A percentile compares a stretch with the other conserved stretches of the same genome.
These are phyloP conservation scores for Colletotrichum higginsianum DNA, from an alignment of 2,329 filamentous ascomycete genomes.

Conservation along the genomic window DNA sequence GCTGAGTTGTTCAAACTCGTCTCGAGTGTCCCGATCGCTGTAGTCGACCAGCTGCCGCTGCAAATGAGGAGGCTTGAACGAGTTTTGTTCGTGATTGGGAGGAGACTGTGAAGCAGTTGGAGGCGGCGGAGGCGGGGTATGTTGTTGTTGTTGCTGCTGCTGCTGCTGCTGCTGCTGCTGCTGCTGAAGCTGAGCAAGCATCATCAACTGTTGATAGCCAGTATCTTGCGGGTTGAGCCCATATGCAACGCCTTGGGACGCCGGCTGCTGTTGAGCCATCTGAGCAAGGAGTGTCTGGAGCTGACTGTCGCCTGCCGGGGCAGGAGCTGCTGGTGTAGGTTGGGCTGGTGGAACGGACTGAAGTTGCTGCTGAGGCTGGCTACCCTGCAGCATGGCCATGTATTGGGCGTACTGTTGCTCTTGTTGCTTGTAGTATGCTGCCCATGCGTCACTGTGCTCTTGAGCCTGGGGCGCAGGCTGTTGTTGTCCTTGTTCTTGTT, in stretches of 20 bases:
- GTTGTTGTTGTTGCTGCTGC: conserved; percentile 42
- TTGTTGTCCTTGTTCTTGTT: conserved; percentile 18
- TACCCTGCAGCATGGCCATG: conserved; percentile 58
- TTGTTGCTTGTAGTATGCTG: conserved; percentile 48
- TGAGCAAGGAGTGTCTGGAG: conserved; percentile 62
- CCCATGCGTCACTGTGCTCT: conserved; percentile 48
- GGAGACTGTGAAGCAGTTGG: conserved; percentile 39
- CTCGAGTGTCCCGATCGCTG: conserved; percentile 32
- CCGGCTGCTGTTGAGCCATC: conserved; percentile 54
- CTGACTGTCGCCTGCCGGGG: conserved; percentile 50
- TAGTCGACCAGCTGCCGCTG: conserved; percentile 38
- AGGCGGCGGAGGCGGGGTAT: conserved; percentile 5
- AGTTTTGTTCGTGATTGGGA: conserved; percentile 42
- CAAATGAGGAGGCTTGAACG: conserved; percentile 40
- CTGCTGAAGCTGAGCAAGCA: conserved; percentile 56
- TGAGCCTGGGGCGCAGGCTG: conserved; percentile 42
- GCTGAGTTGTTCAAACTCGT: conserved; percentile 42
- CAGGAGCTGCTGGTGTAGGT: conserved; percentile 30
- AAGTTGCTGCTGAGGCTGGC: conserved; percentile 47
- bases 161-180: conserved; percentile 43
- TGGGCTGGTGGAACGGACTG: conserved; percentile 44
- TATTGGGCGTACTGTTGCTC: conserved; percentile 56
- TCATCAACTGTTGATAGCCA: conserved; percentile 58
- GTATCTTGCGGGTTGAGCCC: conserved; percentile 56
- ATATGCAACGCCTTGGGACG: conserved; percentile 43